A percentile compares a stretch with the other conserved stretches of the same genome.
phyloP scores from a whole-genome alignment of 2,329 filamentous ascomycete species.

The Scleromitrula shiraiana region DNA sequence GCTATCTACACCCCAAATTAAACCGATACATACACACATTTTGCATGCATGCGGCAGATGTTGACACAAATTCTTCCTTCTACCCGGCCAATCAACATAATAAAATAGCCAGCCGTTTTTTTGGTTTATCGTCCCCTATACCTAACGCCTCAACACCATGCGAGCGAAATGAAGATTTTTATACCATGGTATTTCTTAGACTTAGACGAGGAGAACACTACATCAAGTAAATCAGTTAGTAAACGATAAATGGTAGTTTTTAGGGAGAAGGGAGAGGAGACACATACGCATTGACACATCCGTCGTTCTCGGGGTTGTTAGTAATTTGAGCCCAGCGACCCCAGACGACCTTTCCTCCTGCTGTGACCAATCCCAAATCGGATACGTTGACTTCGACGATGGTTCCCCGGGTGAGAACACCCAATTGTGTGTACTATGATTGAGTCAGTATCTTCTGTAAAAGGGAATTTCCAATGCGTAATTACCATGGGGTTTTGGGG shows the following conservation, averaged over 20 bases:
- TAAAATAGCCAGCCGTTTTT: no score
- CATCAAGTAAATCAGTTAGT: constrained; percentile 6
- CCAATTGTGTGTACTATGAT: constrained; percentile 70
- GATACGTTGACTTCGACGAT: constrained; percentile 88
- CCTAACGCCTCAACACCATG: constrained; percentile 12
- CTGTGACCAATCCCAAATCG: constrained; percentile 84
- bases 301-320: constrained; percentile 30
- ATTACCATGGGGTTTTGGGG: constrained; percentile 65
- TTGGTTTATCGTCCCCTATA: not conserved
- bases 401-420: constrained; percentile 79
- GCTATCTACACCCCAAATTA: no score
- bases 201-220: constrained; percentile 22
- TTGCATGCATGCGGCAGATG: no score
- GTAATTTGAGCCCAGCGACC: constrained; percentile 69
- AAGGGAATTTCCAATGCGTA: constrained; percentile 27
- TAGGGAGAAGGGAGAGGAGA: not conserved
- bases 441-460: not conserved
- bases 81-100: no score
- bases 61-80: no score
- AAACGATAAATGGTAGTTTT: not conserved
- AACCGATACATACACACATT: no score
- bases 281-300: constrained; percentile 20
- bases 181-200: not conserved
- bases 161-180: constrained; percentile 3
- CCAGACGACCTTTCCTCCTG: constrained; percentile 90